Conservation (phyloP, 164 flowering plant species). For the Magnolia changhungtana region DNA sequence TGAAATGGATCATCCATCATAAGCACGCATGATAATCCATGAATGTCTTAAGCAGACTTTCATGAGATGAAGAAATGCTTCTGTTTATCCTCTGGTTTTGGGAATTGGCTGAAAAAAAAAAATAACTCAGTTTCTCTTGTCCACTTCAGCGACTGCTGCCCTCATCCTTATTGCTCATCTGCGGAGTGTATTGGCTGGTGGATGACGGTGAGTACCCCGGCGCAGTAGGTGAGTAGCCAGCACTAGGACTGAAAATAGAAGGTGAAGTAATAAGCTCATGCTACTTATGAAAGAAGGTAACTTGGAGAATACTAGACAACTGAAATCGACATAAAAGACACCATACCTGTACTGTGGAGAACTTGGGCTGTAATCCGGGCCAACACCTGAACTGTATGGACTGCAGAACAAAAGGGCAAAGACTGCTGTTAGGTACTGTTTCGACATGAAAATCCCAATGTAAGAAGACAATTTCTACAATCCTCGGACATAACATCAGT, state of each 20-base stretch:
- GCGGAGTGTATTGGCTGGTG: constrained; percentile 81
- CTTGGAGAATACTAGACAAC: background rate
- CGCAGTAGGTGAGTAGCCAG: constrained; percentile 93
- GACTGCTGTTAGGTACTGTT: background rate
- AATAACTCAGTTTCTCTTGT: too few species aligned
- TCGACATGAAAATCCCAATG: background rate
- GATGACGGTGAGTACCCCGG: constrained; percentile 97
- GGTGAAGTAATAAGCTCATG: constrained; percentile 30
- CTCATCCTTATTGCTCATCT: constrained; percentile 53
- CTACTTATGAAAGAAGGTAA: background rate
- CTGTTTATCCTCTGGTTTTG: too few species aligned
- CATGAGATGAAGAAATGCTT: too few species aligned
- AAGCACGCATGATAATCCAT: too few species aligned
- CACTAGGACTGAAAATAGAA: constrained; percentile 63
- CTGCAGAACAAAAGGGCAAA: constrained; percentile 35
- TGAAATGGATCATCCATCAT: too few species aligned
- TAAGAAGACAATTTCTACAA: background rate
- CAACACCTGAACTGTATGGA: constrained; percentile 66
- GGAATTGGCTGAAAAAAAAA: too few species aligned
- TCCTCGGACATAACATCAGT: too few species aligned
- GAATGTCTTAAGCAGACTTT: too few species aligned
- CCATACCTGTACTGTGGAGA: constrained; percentile 85
- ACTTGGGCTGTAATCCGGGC: constrained; percentile 87
- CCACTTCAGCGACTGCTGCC: constrained; percentile 17
- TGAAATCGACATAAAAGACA: background rate